These are phyloP conservation scores for Boletus semigastroideus DNA, from an alignment of 1,284 basidiomycete species.

Conservation along the genomic window DNA sequence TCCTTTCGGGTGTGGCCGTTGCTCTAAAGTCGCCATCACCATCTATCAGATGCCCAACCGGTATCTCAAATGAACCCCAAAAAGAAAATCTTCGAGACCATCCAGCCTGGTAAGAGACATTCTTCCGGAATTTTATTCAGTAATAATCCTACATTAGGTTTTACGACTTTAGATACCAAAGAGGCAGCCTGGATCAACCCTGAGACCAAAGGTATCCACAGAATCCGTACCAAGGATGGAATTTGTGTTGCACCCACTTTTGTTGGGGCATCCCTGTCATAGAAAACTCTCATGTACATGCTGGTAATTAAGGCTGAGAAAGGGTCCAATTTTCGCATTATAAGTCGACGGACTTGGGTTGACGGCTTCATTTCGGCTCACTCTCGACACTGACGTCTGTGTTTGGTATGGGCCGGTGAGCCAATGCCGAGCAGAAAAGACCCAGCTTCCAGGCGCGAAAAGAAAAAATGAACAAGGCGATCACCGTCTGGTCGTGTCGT, in stretches of 20 bases:
- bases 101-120: constrained; percentile 70
- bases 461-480: too few relatives aligned
- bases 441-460: too few relatives aligned
- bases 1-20: neutral
- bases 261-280: constrained; percentile 86
- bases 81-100: constrained; percentile 95
- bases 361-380: too few relatives aligned
- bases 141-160: constrained; percentile 46
- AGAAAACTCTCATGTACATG: constrained; percentile 24
- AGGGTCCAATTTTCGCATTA: too few relatives aligned
- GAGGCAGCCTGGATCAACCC: constrained; percentile 94
- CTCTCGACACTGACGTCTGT: too few relatives aligned
- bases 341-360: too few relatives aligned
- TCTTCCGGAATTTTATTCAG: constrained; percentile 4
- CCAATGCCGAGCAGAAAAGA: too few relatives aligned
- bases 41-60: constrained; percentile 64
- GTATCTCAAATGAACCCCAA: constrained; percentile 90
- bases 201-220: constrained; percentile 75
- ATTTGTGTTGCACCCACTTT: constrained; percentile 80
- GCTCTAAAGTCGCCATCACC: neutral
- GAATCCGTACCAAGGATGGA: constrained; percentile 83
- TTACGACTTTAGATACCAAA: constrained; percentile 80
- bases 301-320: neutral
- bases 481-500: too few relatives aligned
- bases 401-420: too few relatives aligned